Base-by-base conservation (phyloP, 192 early-diverging fungal genomes). In the Dimargaris xerosporica region DNA sequence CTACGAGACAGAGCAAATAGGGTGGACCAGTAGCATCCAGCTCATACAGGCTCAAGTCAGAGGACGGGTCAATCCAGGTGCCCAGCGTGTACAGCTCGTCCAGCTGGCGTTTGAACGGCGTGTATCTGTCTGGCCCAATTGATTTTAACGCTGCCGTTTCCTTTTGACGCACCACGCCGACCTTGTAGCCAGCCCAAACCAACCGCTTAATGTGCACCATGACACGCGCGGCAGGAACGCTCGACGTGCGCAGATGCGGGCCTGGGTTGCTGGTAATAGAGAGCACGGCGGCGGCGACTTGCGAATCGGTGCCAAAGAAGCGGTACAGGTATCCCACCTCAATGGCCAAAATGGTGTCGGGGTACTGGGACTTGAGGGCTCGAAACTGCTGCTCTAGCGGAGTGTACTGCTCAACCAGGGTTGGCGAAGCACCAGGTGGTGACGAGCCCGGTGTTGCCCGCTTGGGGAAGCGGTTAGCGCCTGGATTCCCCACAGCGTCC, bases 301-400 rank as follows among this genome's bases (percentile, higher is more conserved):
- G 77, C 19, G 93, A 91, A 70, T 95, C 93, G 29, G 90, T 82
- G 44, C 80, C 90, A 79, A 96, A 96, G 61, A 96, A 92, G 15
- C 88, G 75, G 71, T 75, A 96, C 72, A 91, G 91, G 79, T 96
- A 93, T n/a, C 93, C 93, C 13, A 96, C 93, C 67, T 96, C 93
- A 5, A 96, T 82, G 0, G 84, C 80, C 43, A 96, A 77, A 19
- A 96, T 61, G 30, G 79, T 77, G 64, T 82, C 85, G 1, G 87
- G 85, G 67, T 93, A 68, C 52, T 77, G 63, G 17, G 69, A 65
- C 66, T 89, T 91, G 31, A 90, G 73, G 13, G 87, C 85, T 21
- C 89, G 69, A 56, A 83, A 85, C 65, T 96, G 93, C 25, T 74
- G 61, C 67, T 96, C 93, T 26, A 96, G 73, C 17, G 93, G 90